A percentile compares a stretch with the other conserved stretches of the same genome.
Conservation (phyloP, 176 grass and related monocot species). For the Oryza brachyantha region DNA sequence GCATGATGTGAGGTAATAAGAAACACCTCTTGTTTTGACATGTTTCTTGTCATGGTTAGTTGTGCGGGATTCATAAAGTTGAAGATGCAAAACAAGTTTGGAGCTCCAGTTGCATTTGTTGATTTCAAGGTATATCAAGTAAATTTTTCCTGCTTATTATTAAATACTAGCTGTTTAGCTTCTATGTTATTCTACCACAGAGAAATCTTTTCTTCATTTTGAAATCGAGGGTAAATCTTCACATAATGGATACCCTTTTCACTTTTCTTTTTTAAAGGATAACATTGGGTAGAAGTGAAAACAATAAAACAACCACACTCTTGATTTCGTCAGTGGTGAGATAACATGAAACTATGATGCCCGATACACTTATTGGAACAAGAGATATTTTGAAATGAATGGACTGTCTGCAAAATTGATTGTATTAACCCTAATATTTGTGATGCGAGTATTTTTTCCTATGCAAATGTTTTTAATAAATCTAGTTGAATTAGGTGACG, state of each 20-base stretch:
- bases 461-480: not conserved
- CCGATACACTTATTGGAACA: not conserved
- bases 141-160: not conserved
- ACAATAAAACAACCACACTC: not conserved
- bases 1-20: not conserved
- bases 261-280: not conserved
- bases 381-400: not conserved
- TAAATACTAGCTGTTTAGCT: not conserved
- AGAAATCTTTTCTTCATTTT: not conserved
- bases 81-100: constrained; percentile 90
- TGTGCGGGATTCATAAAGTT: constrained; percentile 78
- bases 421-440: not conserved
- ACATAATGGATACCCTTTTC: not conserved
- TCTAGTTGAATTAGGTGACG: not conserved
- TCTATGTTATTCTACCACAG: not conserved
- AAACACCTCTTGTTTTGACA: not conserved
- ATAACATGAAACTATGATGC: not conserved
- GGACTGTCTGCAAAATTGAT: not conserved
- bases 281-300: not conserved
- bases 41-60: constrained; percentile 41
- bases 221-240: not conserved
- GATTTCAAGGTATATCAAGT: constrained; percentile 72
- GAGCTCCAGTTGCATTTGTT: constrained; percentile 89
- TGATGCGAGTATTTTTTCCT: not conserved
- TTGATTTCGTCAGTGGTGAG: constrained; percentile 8